A percentile compares a stretch with the other conserved stretches of the same genome.
These are phyloP conservation scores for Eucalyptus paniculata DNA, from an alignment of 345 rosid genomes.

Conservation along the genomic window DNA sequence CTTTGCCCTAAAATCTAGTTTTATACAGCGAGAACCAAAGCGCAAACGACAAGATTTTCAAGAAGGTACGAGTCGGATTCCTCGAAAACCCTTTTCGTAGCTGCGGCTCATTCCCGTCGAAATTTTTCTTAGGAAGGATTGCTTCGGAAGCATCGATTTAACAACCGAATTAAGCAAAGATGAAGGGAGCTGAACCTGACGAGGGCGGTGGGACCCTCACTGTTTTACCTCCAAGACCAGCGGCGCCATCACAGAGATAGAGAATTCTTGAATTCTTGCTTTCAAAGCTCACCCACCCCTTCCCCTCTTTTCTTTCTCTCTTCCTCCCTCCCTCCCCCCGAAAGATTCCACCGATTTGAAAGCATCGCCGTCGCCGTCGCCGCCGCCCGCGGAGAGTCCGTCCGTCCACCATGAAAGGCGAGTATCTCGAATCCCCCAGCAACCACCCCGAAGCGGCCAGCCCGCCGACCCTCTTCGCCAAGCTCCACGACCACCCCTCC, in stretches of 20 bases:
- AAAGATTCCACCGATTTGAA: neutral
- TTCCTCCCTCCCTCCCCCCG: neutral
- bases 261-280: neutral
- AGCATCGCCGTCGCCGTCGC: neutral
- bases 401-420: constrained; percentile 43
- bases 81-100: neutral
- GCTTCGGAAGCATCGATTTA: neutral
- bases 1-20: neutral
- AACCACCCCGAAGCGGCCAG: constrained; percentile 1
- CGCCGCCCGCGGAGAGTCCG: neutral
- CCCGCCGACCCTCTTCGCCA: neutral
- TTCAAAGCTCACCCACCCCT: neutral
- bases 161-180: neutral
- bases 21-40: neutral
- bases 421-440: constrained; percentile 23
- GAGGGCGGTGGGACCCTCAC: neutral
- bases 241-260: neutral
- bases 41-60: neutral
- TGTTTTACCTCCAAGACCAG: neutral
- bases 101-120: neutral
- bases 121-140: neutral
- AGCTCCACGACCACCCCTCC: neutral
- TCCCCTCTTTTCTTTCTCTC: neutral
- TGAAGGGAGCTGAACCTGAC: neutral
- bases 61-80: neutral